phyloP scores from a whole-genome alignment of 306 rosid species.

The Cucurbita moschata region DNA sequence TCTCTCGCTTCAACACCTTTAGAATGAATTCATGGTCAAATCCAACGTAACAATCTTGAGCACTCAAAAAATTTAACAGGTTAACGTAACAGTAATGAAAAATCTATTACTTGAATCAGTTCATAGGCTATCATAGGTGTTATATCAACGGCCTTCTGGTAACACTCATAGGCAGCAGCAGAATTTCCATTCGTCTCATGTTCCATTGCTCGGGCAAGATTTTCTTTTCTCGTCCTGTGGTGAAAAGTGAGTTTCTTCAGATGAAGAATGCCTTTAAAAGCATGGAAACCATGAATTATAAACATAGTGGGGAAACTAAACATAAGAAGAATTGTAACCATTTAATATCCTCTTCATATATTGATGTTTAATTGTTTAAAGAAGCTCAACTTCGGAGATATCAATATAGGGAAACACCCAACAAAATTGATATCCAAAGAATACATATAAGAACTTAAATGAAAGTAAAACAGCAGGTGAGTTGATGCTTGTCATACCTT shows the following conservation, averaged over 20 bases:
- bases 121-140: constrained; percentile 62
- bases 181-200: constrained; percentile 70
- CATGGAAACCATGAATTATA: background rate
- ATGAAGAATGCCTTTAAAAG: background rate
- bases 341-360: background rate
- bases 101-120: constrained; percentile 49
- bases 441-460: background rate
- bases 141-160: constrained; percentile 94
- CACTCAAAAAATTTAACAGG: background rate
- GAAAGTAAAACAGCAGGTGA: background rate
- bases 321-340: background rate
- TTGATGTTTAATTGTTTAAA: background rate
- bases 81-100: background rate
- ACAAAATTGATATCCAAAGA: background rate
- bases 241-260: background rate
- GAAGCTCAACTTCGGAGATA: background rate
- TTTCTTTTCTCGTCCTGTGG: constrained; percentile 69
- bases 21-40: constrained; percentile 3
- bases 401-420: background rate
- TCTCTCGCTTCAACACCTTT: constrained; percentile 77
- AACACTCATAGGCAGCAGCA: constrained; percentile 79
- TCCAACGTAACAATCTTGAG: background rate
- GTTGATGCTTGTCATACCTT: constrained; percentile 25
- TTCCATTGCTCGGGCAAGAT: constrained; percentile 65
- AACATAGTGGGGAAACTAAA: background rate